A percentile compares a stretch with the other conserved stretches of the same genome.
Conservation (phyloP, 352 stramenopile genomes). For the Phytopythium delawarense region DNA sequence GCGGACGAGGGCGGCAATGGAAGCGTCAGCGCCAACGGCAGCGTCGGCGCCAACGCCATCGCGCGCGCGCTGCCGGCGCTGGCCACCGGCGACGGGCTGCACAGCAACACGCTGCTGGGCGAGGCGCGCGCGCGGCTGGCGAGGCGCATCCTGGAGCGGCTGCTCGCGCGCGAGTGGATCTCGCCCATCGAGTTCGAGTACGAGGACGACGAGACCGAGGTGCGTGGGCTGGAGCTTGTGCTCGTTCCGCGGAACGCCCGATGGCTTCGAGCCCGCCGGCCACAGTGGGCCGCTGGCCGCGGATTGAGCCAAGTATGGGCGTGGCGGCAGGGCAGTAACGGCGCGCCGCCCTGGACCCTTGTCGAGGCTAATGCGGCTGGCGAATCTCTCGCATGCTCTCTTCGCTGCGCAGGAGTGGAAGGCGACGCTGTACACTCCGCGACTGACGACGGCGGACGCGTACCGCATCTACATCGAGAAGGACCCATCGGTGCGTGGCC, state of each 20-base stretch:
- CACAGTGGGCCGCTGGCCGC: not conserved
- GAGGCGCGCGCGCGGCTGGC: constrained; percentile 35
- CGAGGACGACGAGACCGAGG: constrained; percentile 39
- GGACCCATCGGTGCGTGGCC: constrained; percentile 40
- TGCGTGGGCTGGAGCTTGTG: constrained; percentile 4
- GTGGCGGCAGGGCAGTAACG: not conserved
- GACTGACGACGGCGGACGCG: constrained; percentile 62
- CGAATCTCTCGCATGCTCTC: not conserved
- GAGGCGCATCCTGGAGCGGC: constrained; percentile 37
- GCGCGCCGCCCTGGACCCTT: not conserved
- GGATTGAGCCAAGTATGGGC: not conserved
- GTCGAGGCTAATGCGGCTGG: not conserved
- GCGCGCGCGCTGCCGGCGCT: constrained; percentile 14
- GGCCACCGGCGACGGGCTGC: constrained; percentile 1
- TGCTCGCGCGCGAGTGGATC: constrained; percentile 63
- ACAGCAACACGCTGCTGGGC: constrained; percentile 18
- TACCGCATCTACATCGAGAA: constrained; percentile 86
- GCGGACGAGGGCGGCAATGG: constrained; percentile 6
- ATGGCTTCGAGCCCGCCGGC: not conserved
- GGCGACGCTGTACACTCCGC: constrained; percentile 49
- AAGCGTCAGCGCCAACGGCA: constrained; percentile 8
- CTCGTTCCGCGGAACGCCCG: too few species aligned
- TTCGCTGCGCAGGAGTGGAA: constrained; percentile 29
- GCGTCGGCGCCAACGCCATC: too few species aligned
- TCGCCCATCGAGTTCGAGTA: constrained; percentile 47